Evolutionary conservation across 768 basidiomycete species (phyloP).

Genomic region (Porpolomopsis calyptriformis): DNA sequence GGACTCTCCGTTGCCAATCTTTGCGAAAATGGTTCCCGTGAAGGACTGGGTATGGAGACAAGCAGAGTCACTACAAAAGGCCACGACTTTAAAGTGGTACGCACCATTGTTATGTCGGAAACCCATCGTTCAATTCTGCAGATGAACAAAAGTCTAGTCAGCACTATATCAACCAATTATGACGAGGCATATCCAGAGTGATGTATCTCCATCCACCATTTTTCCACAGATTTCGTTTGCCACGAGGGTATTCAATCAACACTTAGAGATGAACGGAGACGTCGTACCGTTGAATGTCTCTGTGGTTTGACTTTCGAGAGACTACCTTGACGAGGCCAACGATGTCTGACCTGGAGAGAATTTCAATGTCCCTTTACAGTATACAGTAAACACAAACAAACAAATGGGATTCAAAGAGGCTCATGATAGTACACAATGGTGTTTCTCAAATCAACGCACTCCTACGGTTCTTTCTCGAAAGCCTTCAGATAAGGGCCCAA

Average conservation of each 20-base stretch:
- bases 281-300: too few relatives aligned
- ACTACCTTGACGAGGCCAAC: too few relatives aligned
- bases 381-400: too few relatives aligned
- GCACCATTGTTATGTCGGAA: conserved; percentile 72
- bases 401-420: neutral
- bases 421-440: too few relatives aligned
- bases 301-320: too few relatives aligned
- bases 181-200: neutral
- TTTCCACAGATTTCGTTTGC: too few relatives aligned
- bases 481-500: neutral
- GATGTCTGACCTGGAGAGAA: too few relatives aligned
- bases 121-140: conserved; percentile 56
- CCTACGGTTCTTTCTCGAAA: neutral
- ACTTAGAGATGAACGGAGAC: too few relatives aligned
- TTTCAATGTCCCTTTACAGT: too few relatives aligned
- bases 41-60: conserved; percentile 45
- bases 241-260: too few relatives aligned
- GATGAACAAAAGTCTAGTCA: conserved; percentile 3
- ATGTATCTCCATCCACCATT: neutral
- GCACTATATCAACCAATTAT: neutral
- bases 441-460: too few relatives aligned
- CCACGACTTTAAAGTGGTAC: conserved; percentile 16
- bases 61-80: conserved; percentile 8
- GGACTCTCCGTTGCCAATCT: conserved; percentile 96
- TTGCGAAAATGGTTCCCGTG: conserved; percentile 94